These are phyloP conservation scores for Lachancea sp. DNA, from an alignment of 805 yeast species.

Conservation along the genomic window DNA sequence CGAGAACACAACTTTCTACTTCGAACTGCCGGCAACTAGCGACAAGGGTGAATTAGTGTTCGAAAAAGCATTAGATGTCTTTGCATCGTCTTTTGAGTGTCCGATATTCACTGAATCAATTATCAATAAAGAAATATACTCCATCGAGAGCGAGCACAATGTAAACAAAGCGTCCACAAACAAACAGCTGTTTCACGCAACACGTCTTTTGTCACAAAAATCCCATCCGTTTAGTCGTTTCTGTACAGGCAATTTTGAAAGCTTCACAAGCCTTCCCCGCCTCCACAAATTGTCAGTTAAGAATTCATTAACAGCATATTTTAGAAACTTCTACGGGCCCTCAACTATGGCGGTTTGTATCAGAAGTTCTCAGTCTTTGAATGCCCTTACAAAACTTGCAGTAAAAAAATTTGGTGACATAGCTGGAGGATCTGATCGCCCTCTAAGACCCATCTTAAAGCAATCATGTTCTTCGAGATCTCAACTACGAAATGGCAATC, in stretches of 20 bases:
- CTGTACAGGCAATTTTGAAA: conserved; percentile 56
- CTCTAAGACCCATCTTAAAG: neutral
- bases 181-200: conserved; percentile 54
- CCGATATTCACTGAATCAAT: conserved; percentile 44
- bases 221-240: conserved; percentile 54
- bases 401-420: conserved; percentile 38
- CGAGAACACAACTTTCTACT: conserved; percentile 57
- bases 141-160: conserved; percentile 62
- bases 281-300: conserved; percentile 34
- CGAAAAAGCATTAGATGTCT: conserved; percentile 41
- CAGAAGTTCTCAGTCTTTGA: conserved; percentile 61
- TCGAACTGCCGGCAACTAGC: conserved; percentile 47
- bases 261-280: conserved; percentile 37
- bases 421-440: neutral
- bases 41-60: conserved; percentile 35
- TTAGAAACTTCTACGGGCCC: conserved; percentile 37
- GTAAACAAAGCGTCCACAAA: conserved; percentile 41
- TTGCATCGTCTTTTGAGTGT: conserved; percentile 44
- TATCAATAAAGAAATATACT: conserved; percentile 47
- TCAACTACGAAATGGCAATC: no score
- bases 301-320: conserved; percentile 36
- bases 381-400: conserved; percentile 48
- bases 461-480: neutral
- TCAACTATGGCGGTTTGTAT: conserved; percentile 52
- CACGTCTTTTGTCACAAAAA: conserved; percentile 42